A percentile compares a stretch with the other conserved stretches of the same genome.
Evolutionary conservation across 805 yeast genomes (phyloP).

Genomic region (Pichia kluyveri): DNA sequence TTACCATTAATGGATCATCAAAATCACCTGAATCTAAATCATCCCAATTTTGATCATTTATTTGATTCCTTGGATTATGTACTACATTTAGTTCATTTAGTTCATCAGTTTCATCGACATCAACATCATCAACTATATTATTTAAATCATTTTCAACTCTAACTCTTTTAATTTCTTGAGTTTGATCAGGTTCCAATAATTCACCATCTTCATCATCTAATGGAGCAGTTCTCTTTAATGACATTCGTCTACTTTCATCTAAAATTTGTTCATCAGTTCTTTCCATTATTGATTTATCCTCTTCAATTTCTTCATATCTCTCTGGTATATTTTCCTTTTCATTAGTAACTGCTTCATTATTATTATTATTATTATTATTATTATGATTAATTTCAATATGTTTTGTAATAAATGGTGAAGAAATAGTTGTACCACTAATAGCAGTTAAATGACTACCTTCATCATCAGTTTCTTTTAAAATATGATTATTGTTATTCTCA

Average conservation of each 20-base stretch:
- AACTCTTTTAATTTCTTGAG: constrained; percentile 23
- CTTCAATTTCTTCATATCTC: background rate
- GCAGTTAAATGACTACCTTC: constrained; percentile 26
- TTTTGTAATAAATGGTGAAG: constrained; percentile 22
- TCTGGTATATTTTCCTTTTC: background rate
- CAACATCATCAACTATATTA: no score
- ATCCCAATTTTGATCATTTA: constrained; percentile 44
- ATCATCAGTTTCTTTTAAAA: background rate
- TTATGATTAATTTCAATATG: no score
- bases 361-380: no score
- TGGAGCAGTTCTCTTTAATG: constrained; percentile 42
- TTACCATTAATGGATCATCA: constrained; percentile 79
- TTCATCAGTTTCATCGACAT: no score
- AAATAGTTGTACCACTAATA: constrained; percentile 22
- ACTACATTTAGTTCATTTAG: no score
- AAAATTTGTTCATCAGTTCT: constrained; percentile 20
- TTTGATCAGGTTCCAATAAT: constrained; percentile 18
- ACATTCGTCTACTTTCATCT: constrained; percentile 25
- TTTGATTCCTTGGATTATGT: no score
- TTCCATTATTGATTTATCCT: constrained; percentile 11
- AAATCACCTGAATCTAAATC: constrained; percentile 63
- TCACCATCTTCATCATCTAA: constrained; percentile 37
- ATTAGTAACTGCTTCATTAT: no score
- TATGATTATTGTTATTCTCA: background rate
- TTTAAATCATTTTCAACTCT: constrained; percentile 18